These are phyloP conservation scores for Bjerkandera adusta DNA, from an alignment of 1,284 basidiomycete species.

Conservation along the genomic window DNA sequence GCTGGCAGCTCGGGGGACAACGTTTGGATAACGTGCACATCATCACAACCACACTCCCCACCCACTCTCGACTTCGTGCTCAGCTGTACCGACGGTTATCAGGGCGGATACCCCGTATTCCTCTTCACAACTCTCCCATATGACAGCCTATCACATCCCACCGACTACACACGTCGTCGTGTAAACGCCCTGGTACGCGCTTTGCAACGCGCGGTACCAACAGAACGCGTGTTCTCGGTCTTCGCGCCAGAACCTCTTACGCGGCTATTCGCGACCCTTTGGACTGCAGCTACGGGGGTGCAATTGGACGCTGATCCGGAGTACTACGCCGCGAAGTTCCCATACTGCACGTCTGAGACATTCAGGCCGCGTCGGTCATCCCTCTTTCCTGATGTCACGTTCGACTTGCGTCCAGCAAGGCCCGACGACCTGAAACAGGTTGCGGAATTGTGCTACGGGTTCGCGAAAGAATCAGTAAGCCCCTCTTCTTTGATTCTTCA, in stretches of 20 bases:
- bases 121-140: slow-evolving; percentile 30
- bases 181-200: slow-evolving; percentile 24
- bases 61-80: slow-evolving; percentile 50
- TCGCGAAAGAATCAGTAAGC: slow-evolving; percentile 58
- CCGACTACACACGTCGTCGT: slow-evolving; percentile 28
- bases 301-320: slow-evolving; percentile 32
- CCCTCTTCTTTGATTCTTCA: background rate
- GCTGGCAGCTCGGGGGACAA: slow-evolving; percentile 24
- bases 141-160: slow-evolving; percentile 19
- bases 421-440: slow-evolving; percentile 41
- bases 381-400: slow-evolving; percentile 26
- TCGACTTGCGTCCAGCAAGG: slow-evolving; percentile 42
- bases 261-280: slow-evolving; percentile 43
- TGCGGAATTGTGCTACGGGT: slow-evolving; percentile 49
- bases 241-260: slow-evolving; percentile 57
- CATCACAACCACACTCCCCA: slow-evolving; percentile 9
- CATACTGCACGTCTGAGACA: slow-evolving; percentile 48
- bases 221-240: slow-evolving; percentile 59
- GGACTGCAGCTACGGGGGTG: slow-evolving; percentile 44
- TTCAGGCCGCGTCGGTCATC: slow-evolving; percentile 32
- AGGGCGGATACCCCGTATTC: slow-evolving; percentile 51
- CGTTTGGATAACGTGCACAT: slow-evolving; percentile 52
- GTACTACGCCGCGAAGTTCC: slow-evolving; percentile 64
- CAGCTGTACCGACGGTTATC: slow-evolving; percentile 49
- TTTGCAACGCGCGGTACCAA: slow-evolving; percentile 22